Evolutionary conservation across 1,284 basidiomycete genomes (phyloP).

Genomic region (Cystobasidium sp.): DNA sequence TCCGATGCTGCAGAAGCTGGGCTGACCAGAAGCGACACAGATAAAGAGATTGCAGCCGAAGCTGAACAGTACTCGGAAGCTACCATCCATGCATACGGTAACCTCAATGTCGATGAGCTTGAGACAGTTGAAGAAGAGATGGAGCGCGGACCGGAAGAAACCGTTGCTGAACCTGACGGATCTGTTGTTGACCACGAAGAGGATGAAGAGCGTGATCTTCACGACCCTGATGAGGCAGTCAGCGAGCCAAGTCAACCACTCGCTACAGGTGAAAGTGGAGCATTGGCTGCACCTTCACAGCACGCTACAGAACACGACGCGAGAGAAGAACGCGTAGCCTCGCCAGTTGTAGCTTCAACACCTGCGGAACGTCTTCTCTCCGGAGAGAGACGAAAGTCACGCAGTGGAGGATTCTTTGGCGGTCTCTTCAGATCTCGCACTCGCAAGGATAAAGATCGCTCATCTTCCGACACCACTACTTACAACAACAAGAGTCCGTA

Average conservation of each 20-base stretch:
- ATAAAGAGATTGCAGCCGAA: constrained; percentile 7
- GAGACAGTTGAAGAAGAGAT: constrained; percentile 24
- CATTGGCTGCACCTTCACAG: not conserved
- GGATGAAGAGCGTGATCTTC: not conserved
- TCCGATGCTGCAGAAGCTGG: constrained; percentile 7
- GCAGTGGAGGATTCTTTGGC: constrained; percentile 20
- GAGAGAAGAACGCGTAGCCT: not conserved
- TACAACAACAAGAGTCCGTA: not conserved
- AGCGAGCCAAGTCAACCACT: not conserved
- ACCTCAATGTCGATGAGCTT: constrained; percentile 9
- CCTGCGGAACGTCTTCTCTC: constrained; percentile 12
- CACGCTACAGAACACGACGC: not conserved
- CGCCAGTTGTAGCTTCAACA: constrained; percentile 11
- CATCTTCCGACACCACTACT: not conserved
- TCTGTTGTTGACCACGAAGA: constrained; percentile 16
- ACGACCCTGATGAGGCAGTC: not conserved
- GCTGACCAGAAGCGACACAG: not conserved
- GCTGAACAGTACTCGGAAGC: not conserved
- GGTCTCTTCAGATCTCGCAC: constrained; percentile 27
- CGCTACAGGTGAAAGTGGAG: too few relatives aligned
- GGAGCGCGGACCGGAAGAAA: constrained; percentile 17
- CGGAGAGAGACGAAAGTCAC: constrained; percentile 15
- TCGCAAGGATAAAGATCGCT: constrained; percentile 14
- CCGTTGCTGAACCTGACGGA: constrained; percentile 12
- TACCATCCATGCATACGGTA: not conserved